phyloP scores from a whole-genome alignment of 2,329 filamentous ascomycete genomes.

The Hyphodiscus sp. region DNA sequence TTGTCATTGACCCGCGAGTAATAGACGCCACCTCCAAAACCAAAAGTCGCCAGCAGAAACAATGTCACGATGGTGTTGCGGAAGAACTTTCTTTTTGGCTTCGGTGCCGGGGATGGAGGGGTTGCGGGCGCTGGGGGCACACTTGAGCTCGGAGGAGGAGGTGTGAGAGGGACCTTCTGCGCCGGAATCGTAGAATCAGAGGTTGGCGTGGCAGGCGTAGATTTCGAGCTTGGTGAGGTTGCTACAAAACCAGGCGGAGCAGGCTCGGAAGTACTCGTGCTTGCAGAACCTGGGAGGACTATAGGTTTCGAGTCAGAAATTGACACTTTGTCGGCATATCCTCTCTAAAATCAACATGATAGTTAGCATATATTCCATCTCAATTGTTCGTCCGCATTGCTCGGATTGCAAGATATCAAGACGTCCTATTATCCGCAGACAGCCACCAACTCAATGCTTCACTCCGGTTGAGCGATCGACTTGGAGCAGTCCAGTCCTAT shows the following conservation, averaged over 20 bases:
- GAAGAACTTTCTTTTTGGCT: slow-evolving; percentile 61
- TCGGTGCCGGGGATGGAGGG: slow-evolving; percentile 42
- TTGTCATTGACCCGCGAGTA: slow-evolving; percentile 92
- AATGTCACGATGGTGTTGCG: slow-evolving; percentile 71
- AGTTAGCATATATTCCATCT: slow-evolving; percentile 13
- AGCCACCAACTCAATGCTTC: too few relatives aligned
- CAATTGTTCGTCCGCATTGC: slow-evolving; percentile 9
- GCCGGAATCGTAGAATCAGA: slow-evolving; percentile 42
- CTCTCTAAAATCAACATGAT: slow-evolving; percentile 40
- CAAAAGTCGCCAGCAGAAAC: slow-evolving; percentile 66
- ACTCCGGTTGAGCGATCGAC: too few relatives aligned
- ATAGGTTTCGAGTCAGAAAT: slow-evolving; percentile 42
- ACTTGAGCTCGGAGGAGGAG: slow-evolving; percentile 34
- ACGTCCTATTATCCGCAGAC: too few relatives aligned
- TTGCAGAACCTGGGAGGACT: slow-evolving; percentile 44
- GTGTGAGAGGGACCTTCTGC: slow-evolving; percentile 40
- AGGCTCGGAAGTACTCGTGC: slow-evolving; percentile 30
- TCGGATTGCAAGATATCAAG: neutral
- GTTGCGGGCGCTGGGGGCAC: slow-evolving; percentile 32
- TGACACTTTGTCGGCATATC: slow-evolving; percentile 46
- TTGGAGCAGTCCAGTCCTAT: too few relatives aligned
- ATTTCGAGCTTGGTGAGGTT: slow-evolving; percentile 18
- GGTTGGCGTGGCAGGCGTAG: slow-evolving; percentile 29
- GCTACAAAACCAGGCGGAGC: slow-evolving; percentile 29
- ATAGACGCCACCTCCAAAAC: slow-evolving; percentile 84